Base-by-base conservation (phyloP, 1,284 basidiomycete species). In the Marasmius oreades region DNA sequence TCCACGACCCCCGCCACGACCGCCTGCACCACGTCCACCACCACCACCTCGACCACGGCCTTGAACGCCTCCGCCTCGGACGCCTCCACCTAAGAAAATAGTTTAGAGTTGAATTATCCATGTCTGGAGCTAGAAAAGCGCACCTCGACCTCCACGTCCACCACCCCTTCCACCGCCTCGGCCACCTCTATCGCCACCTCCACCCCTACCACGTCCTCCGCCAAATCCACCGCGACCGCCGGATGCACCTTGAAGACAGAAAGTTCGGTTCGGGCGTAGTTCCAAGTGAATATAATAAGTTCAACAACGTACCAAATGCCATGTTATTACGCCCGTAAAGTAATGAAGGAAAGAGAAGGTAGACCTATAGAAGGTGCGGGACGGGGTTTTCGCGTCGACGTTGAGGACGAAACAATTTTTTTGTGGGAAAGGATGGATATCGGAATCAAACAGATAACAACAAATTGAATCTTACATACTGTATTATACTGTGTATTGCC, bases 1-100 rank as follows among this genome's bases (percentile, higher is more conserved):
- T 14, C 84, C 81, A 4, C 84, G 74, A n/a, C 78, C 70, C 28
- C 80, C 76, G 33, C 78, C 68, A 34, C 78, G 70, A 11, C 78
- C 69, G 34, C 76, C 74, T 23, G 77, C 74, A 31, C 78, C 79
- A 46, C 78, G 73, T 43, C 76, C 74, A 52, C 72, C 73, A 51
- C 74, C 71, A 59, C 77, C 75, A 55, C 79, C 65, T 24, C 70
- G 66, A 44, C 73, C 69, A 39, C 73, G 66, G 18, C 69, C 62
- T 5, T 71, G 76, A 43, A 74, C 75, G 34, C 76, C 71, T 16
- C 77, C 75, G 36, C 70, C 69, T 42, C 73, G 76, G 22, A 76
- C 71, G 51, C 71, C 68, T 63, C 51, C 59, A n/a, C 51, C 54
- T 53, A 36, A 44, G 55, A 56, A 50, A 34, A 59, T 8, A 39